Evolutionary conservation across 2,329 filamentous ascomycete species (phyloP).

Genomic region (Byssothecium circinans): DNA sequence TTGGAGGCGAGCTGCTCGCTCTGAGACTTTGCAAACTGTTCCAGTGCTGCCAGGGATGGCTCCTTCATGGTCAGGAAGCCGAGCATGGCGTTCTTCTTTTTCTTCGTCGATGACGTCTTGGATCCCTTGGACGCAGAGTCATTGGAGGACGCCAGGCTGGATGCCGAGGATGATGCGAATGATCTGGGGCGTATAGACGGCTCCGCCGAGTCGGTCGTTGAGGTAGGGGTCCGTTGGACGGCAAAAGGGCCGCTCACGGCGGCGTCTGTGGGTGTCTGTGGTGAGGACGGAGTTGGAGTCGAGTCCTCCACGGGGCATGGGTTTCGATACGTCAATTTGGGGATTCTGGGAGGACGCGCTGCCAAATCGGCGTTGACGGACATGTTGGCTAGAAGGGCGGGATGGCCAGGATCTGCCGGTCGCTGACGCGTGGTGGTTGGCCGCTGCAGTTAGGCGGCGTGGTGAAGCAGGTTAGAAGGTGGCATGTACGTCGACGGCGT

Average conservation of each 20-base stretch:
- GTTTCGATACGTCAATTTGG: slow-evolving; percentile 40
- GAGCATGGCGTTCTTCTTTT: slow-evolving; percentile 43
- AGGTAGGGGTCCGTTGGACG: slow-evolving; percentile 2
- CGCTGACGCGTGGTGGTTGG: slow-evolving; percentile 21
- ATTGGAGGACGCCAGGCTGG: slow-evolving; percentile 40
- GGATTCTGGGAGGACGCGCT: slow-evolving; percentile 34
- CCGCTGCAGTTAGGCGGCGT: slow-evolving; percentile 9
- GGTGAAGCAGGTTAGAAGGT: slow-evolving; percentile 2
- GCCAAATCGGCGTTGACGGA: slow-evolving; percentile 32
- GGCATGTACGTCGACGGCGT: slow-evolving; percentile 12
- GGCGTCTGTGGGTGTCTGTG: slow-evolving; percentile 6
- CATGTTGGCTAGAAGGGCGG: slow-evolving; percentile 20
- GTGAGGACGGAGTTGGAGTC: slow-evolving; percentile 22
- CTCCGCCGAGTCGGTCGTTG: slow-evolving; percentile 1
- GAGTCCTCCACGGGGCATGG: slow-evolving; percentile 19
- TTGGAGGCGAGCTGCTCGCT: slow-evolving; percentile 42
- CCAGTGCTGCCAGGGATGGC: slow-evolving; percentile 51
- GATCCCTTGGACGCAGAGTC: slow-evolving; percentile 30
- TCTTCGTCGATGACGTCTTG: slow-evolving; percentile 30
- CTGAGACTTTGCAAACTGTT: slow-evolving; percentile 50
- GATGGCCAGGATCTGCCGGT: slow-evolving; percentile 3
- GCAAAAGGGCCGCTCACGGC: not conserved
- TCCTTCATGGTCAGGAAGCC: slow-evolving; percentile 53
- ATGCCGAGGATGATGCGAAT: slow-evolving; percentile 16
- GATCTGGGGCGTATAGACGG: slow-evolving; percentile 19